Base-by-base conservation (phyloP, 345 rosid genomes). In the Eucalyptus sp. region DNA sequence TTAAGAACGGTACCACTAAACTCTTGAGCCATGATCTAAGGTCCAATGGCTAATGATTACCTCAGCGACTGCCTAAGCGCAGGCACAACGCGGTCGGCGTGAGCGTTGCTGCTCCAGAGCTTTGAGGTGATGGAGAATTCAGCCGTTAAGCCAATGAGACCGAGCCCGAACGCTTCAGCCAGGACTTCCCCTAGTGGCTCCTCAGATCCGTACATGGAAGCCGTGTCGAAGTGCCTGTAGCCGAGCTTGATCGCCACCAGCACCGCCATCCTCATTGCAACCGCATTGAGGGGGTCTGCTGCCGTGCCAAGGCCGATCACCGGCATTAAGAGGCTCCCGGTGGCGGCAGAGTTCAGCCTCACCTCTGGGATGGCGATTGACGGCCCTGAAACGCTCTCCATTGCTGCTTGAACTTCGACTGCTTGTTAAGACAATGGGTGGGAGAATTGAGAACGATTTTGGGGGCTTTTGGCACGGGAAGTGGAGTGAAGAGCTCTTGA, bases 71-170 rank as follows among this genome's bases (percentile, higher is more conserved):
- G 91, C n/a, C 86, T 88, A 79, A 95, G 90, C 10, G 93, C 94
- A 31, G 93, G 94, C 68, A 93, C 87, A 46, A 93, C 91, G 24
- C 84, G 94, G 16, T 92, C 91, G 1, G 62, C 88, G 51, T 95
- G 95, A 58, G 94, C 92, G 68, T 94, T 90, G 17, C 91, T 87
- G 91, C 94, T 93, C 94, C 95, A 92, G 6, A 95, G 92, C 93
- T 95, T 94, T 48, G 93, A 91, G 60, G 92, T 94, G 90, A 95
- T 68, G 71, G 91, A 94, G 51, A 95, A 92, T 41, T 95, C 96
- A 11, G 92, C 94, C 64, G 95, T 79, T 13, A 92, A 91, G 48
- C 90, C 87, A 71, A 94, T 88, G 1, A 95, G 13, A n/a, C 93
- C 89, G 17, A 87, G 92, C 86, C 90, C 13, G 3, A 91, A 50